phyloP scores from a whole-genome alignment of 2,329 filamentous ascomycete species.

The Volutella citrinella region DNA sequence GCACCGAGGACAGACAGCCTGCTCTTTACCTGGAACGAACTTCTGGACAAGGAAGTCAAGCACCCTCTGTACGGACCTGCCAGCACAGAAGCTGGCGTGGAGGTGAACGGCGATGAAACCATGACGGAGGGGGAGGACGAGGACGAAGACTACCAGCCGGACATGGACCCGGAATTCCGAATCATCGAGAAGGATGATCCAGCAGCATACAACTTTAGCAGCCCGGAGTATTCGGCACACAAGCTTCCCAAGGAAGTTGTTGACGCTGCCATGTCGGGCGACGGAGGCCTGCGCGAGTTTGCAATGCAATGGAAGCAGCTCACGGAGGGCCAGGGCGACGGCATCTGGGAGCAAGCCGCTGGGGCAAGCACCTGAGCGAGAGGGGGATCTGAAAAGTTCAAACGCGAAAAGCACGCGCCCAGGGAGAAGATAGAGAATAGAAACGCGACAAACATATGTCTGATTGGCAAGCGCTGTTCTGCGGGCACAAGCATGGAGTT shows the following conservation, averaged over 20 bases:
- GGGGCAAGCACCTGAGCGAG: constrained; percentile 1
- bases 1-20: constrained; percentile 84
- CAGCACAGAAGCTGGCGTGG: constrained; percentile 27
- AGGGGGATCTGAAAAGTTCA: no score
- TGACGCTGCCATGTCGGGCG: constrained; percentile 62
- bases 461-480: no score
- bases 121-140: constrained; percentile 38
- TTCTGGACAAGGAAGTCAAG: constrained; percentile 69
- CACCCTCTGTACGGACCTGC: constrained; percentile 51
- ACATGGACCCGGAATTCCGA: constrained; percentile 73
- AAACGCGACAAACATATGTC: no score
- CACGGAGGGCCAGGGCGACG: constrained; percentile 38
- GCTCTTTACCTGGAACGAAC: constrained; percentile 85
- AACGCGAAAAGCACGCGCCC: no score
- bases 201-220: constrained; percentile 81
- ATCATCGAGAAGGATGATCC: constrained; percentile 82
- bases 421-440: no score
- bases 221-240: constrained; percentile 88
- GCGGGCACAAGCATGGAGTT: no score
- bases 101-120: constrained; percentile 34
- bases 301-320: constrained; percentile 70
- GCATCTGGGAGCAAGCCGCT: constrained; percentile 36
- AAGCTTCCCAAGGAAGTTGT: constrained; percentile 95
- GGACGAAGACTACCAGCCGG: constrained; percentile 49
- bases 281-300: constrained; percentile 79